phyloP scores from a whole-genome alignment of 768 basidiomycete species.

The Hebeloma cylindrosporum region DNA sequence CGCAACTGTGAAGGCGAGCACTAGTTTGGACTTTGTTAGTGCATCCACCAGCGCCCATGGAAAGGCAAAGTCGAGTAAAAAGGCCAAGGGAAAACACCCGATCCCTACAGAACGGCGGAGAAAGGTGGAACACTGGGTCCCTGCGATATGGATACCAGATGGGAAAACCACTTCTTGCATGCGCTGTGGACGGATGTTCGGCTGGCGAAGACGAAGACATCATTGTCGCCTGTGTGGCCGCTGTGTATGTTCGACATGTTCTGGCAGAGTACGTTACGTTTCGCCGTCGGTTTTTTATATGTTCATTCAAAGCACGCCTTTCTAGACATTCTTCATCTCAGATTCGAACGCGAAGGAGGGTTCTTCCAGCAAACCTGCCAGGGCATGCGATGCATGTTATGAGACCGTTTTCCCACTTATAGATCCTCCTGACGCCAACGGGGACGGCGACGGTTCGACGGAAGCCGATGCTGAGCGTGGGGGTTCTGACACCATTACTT shows the following conservation, averaged over 20 bases:
- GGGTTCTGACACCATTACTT: constrained; percentile 42
- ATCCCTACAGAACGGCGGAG: constrained; percentile 39
- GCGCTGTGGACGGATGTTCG: constrained; percentile 77
- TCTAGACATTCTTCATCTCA: constrained; percentile 83
- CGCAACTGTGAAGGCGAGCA: constrained; percentile 27
- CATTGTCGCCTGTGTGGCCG: constrained; percentile 86
- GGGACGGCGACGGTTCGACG: background rate
- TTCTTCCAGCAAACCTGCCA: constrained; percentile 52
- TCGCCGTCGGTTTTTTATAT: constrained; percentile 1
- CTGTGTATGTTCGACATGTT: constrained; percentile 86
- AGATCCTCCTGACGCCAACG: constrained; percentile 25
- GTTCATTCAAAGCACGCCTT: background rate
- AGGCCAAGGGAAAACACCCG: constrained; percentile 17
- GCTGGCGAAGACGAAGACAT: constrained; percentile 77
- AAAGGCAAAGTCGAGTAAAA: constrained; percentile 12
- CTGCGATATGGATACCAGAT: constrained; percentile 92
- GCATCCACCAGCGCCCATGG: constrained; percentile 4
- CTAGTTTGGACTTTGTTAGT: constrained; percentile 16
- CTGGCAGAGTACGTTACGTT: constrained; percentile 58
- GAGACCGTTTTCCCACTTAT: constrained; percentile 80
- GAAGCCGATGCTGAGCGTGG: constrained; percentile 4
- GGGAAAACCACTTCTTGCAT: constrained; percentile 80
- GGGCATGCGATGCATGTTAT: constrained; percentile 86
- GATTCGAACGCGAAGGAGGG: constrained; percentile 49
- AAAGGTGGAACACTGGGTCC: constrained; percentile 80